Evolutionary conservation across 2,329 filamentous ascomycete genomes (phyloP), one percentile per base, ranked within the genome.

Genomic region (Zymoseptoria pseudotritici): DNA sequence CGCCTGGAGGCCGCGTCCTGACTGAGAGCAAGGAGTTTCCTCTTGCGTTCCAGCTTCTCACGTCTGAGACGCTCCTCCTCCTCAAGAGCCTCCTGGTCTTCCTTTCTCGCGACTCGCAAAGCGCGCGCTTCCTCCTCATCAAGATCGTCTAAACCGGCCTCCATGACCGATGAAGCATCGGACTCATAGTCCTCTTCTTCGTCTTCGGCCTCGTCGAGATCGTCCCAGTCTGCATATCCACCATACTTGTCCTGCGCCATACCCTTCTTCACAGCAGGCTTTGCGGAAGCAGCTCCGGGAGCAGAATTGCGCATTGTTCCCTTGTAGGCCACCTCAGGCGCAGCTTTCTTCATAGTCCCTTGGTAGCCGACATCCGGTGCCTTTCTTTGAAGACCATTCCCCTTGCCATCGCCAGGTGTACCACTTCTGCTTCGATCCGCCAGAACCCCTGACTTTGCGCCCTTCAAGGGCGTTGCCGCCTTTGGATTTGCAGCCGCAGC

Each of bases 131-230:
- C 89, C 72, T 93, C 89, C 42, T 81, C 76, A 62, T 91, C 87
- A 50, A 92, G 83, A 66, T 92, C 89, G 61, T 86, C 86, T 51
- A 88, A 73, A 22, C 88, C 88, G 3, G 86, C 77, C 62, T 91
- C 87, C 56, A 92, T 84, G 65, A 91, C 88, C 19, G 63, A 63
- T 8, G 63, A 65, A 46, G 87, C 72, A 36, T 87, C 88, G 2
- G 87, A 89, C 72, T 91, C 88, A 87, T 91, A 91, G 5, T 72
- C 84, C 58, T 88, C 87, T 0, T 84, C 86, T 31, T 88, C 85
- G 6, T 76, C 74, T 2, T 78, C 78, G 24, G 79, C 78, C 26
- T 74, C 65, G 61, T 71, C 67, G 63, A 73, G 63, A 68, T 70
- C 73, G 54, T 68, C 75, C 72, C 67, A 76, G 61, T 63, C 70